A percentile compares a stretch with the other conserved stretches of the same genome.
These are phyloP conservation scores for Setomelanomma holmii DNA, from an alignment of 2,329 filamentous ascomycete species.

Conservation along the genomic window DNA sequence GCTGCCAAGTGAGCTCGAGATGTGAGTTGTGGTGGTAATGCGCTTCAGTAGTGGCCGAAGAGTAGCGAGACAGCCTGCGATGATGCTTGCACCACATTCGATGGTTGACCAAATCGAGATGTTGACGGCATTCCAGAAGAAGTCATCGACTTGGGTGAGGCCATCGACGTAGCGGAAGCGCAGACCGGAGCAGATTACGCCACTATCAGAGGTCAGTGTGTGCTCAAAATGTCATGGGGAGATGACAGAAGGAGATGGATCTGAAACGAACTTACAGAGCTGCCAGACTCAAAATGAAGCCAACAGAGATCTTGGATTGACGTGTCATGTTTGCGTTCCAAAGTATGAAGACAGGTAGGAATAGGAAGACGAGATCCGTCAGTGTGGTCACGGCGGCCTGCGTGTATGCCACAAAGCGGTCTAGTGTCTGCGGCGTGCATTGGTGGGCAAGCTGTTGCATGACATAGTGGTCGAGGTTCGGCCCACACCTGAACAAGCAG, in stretches of 20 bases:
- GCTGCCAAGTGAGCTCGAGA: background rate
- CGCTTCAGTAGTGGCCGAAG: slow-evolving; percentile 56
- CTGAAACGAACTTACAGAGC: slow-evolving; percentile 29
- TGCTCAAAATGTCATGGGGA: no score
- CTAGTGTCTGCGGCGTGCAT: slow-evolving; percentile 54
- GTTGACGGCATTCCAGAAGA: slow-evolving; percentile 55
- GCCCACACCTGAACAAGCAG: slow-evolving; percentile 59
- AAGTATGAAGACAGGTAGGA: slow-evolving; percentile 57
- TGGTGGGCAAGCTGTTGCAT: slow-evolving; percentile 42
- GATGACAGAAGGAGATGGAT: no score
- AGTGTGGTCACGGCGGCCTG: slow-evolving; percentile 39
- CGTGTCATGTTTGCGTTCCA: slow-evolving; percentile 63
- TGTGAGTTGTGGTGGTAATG: slow-evolving; percentile 2
- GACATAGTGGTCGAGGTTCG: slow-evolving; percentile 35
- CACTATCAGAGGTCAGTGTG: slow-evolving; percentile 45
- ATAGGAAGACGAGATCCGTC: slow-evolving; percentile 41
- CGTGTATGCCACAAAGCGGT: slow-evolving; percentile 61
- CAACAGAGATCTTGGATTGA: slow-evolving; percentile 61
- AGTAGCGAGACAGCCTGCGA: slow-evolving; percentile 60
- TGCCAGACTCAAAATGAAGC: slow-evolving; percentile 60
- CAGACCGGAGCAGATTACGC: slow-evolving; percentile 62
- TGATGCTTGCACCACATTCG: slow-evolving; percentile 50
- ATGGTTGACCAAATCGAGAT: slow-evolving; percentile 52
- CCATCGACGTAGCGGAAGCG: slow-evolving; percentile 57
- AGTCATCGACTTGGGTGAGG: slow-evolving; percentile 52